Conservation (phyloP, 2,329 filamentous ascomycete genomes). For the Colletotrichum lupini region DNA sequence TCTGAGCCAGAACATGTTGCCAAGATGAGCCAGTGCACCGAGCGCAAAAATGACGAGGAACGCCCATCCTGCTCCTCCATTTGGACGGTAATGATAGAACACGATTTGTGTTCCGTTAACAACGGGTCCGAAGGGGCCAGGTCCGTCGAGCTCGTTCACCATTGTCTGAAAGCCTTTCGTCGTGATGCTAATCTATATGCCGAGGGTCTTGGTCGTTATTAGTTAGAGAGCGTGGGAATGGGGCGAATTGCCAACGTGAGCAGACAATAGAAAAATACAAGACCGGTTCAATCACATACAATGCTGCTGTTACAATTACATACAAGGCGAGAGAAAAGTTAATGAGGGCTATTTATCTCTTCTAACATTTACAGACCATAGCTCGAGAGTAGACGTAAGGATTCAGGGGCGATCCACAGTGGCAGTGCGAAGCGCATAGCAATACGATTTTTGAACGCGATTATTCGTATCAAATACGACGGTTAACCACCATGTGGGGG, state of each 20-base stretch:
- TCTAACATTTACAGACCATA: background rate
- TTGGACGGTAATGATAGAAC: constrained; percentile 26
- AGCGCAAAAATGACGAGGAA: constrained; percentile 29
- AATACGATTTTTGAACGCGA: background rate
- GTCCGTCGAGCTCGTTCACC: constrained; percentile 13
- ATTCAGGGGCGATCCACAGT: background rate
- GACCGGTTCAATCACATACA: too few species aligned
- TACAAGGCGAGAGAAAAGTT: background rate
- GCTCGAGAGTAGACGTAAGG: too few species aligned
- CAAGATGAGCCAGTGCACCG: background rate
- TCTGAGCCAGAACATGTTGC: constrained; percentile 14
- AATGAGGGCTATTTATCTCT: background rate
- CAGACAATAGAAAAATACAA: too few species aligned
- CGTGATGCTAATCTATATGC: background rate
- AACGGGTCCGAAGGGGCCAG: constrained; percentile 24
- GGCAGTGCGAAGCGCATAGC: background rate
- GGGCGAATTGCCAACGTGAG: background rate
- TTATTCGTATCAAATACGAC: background rate
- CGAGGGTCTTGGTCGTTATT: background rate
- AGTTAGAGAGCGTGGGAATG: background rate
- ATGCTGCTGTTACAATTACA: background rate
- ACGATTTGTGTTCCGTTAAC: constrained; percentile 29
- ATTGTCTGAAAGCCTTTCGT: background rate
- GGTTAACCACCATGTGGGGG: too few species aligned
- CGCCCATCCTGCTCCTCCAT: constrained; percentile 13